These are phyloP conservation scores for Carex littledalei DNA, from an alignment of 176 grass and related monocot species.

Conservation along the genomic window DNA sequence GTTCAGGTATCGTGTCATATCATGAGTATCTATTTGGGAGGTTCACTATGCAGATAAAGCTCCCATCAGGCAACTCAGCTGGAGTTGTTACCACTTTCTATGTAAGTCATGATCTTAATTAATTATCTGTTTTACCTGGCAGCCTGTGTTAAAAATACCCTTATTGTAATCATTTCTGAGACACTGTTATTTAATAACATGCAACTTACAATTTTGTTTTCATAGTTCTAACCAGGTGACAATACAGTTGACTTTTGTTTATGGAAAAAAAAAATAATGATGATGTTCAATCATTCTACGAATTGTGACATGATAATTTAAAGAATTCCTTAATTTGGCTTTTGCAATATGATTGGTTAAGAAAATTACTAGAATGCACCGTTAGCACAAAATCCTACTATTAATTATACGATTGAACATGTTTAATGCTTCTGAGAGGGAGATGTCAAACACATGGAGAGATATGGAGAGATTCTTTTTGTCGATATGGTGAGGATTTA, in stretches of 20 bases:
- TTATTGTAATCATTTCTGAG: background rate
- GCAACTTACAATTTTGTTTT: background rate
- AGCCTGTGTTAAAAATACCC: background rate
- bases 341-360: background rate
- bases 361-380: background rate
- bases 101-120: conserved; percentile 15
- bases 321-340: background rate
- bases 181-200: background rate
- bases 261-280: background rate
- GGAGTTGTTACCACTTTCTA: conserved; percentile 51
- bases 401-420: background rate
- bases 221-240: background rate
- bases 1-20: conserved; percentile 41
- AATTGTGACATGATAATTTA: background rate
- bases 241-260: background rate
- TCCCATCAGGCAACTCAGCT: conserved; percentile 42
- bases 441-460: background rate
- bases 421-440: background rate
- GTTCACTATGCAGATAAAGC: conserved; percentile 47
- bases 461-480: background rate
- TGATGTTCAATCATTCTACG: background rate
- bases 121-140: background rate
- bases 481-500: background rate
- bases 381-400: background rate
- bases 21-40: conserved; percentile 41